Percentiles rank a stretch among this genome's conserved stretches.
Evolutionary conservation across 257 asterid genomes (phyloP).

Genomic region (Dorcoceras hygrometricum): DNA sequence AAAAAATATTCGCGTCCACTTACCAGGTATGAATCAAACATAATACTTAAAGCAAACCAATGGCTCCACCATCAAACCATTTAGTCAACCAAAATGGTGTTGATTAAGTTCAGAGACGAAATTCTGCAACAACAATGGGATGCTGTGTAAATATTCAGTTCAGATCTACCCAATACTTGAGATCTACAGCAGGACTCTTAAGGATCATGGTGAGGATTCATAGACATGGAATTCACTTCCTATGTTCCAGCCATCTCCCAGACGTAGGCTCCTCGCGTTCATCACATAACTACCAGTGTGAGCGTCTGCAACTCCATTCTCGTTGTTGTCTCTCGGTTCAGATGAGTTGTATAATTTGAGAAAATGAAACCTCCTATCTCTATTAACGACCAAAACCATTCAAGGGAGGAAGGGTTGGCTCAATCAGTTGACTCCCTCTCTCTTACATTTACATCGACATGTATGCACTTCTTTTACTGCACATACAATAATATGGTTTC

Average conservation of each 20-base stretch:
- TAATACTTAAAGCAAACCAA: background rate
- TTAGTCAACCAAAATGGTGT: background rate
- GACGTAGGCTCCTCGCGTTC: background rate
- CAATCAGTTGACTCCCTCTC: background rate
- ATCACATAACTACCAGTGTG: background rate
- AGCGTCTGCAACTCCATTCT: background rate
- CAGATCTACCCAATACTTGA: background rate
- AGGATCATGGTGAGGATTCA: background rate
- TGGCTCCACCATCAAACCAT: background rate
- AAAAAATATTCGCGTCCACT: background rate
- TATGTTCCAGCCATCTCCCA: background rate
- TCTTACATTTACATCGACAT: background rate
- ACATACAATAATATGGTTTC: background rate
- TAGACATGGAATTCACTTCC: background rate
- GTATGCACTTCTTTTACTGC: background rate
- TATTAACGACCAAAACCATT: background rate
- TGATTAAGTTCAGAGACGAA: background rate
- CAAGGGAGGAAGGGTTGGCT: background rate
- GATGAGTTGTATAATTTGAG: background rate
- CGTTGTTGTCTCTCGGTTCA: background rate
- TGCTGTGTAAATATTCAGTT: background rate
- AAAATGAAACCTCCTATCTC: background rate
- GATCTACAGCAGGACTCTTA: background rate
- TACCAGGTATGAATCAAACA: no score
- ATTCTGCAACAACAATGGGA: slow-evolving; percentile 3